Conservation (phyloP, 2,329 filamentous ascomycete genomes). For the Leptographium wingfieldii region DNA sequence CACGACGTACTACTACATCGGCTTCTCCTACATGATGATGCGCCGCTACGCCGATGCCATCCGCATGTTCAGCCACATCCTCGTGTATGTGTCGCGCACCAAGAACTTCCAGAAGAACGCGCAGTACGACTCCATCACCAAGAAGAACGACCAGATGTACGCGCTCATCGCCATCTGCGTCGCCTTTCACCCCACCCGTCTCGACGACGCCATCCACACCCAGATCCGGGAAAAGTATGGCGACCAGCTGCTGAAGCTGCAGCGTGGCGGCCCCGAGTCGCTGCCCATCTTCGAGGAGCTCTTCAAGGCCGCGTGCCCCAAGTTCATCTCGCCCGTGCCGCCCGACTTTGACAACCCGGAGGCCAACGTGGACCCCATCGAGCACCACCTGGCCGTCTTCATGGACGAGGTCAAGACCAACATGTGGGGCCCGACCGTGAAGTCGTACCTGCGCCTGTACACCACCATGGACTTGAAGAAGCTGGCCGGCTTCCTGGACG, state of each 20-base stretch:
- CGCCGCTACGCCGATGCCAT: conserved; percentile 98
- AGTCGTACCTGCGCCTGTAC: conserved; percentile 97
- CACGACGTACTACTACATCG: conserved; percentile 99
- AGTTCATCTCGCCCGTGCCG: conserved; percentile 96
- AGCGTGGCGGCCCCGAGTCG: conserved; percentile 88
- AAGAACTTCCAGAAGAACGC: conserved; percentile 99
- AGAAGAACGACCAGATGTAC: conserved; percentile 99
- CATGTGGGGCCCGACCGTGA: conserved; percentile 94
- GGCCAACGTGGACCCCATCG: conserved; percentile 89
- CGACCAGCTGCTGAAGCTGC: conserved; percentile 92
- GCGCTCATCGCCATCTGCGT: conserved; percentile 98
- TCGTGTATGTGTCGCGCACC: conserved; percentile 94
- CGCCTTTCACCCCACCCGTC: conserved; percentile 88
- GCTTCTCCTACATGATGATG: conserved; percentile 99
- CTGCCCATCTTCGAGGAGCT: conserved; percentile 97
- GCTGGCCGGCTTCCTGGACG: conserved; percentile 91
- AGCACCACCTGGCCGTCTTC: conserved; percentile 95
- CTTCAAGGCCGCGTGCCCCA: conserved; percentile 94
- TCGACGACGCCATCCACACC: conserved; percentile 98
- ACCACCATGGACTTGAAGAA: conserved; percentile 99
- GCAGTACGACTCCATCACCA: conserved; percentile 95
- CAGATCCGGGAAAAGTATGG: conserved; percentile 98
- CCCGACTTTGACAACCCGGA: conserved; percentile 97
- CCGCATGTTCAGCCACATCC: conserved; percentile 99
- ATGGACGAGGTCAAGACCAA: conserved; percentile 99